Conservation (phyloP, 495 filamentous ascomycete species). For the Podospora fimiseda region DNA sequence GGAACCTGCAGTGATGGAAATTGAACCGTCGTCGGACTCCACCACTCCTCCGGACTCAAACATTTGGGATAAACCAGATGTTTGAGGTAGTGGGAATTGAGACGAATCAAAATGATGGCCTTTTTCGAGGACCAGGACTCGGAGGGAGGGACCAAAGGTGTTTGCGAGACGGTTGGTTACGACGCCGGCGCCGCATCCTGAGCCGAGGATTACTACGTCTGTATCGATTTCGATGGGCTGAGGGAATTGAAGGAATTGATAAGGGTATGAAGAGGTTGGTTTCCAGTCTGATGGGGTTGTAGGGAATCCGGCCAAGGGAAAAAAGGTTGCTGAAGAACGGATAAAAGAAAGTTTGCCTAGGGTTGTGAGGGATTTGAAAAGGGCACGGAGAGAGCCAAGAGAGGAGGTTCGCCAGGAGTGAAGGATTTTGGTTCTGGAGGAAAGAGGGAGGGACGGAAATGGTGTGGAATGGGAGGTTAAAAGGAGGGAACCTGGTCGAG, state of each 20-base stretch:
- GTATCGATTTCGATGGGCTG: constrained; percentile 50
- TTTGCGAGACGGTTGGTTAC: constrained; percentile 74
- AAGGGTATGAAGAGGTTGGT: constrained; percentile 41
- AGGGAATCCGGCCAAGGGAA: constrained; percentile 55
- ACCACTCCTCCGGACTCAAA: constrained; percentile 54
- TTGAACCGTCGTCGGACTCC: constrained; percentile 56
- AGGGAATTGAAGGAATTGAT: constrained; percentile 46
- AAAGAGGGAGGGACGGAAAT: constrained; percentile 55
- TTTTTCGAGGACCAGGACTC: constrained; percentile 79
- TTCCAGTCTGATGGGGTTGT: constrained; percentile 55
- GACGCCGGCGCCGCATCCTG: constrained; percentile 82
- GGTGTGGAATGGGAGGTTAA: constrained; percentile 59
- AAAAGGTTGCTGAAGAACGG: constrained; percentile 51
- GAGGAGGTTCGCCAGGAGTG: constrained; percentile 53
- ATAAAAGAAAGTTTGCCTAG: constrained; percentile 56
- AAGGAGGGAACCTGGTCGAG: constrained; percentile 59
- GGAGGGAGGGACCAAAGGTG: constrained; percentile 46
- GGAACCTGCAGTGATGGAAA: constrained; percentile 59
- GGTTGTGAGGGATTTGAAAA: constrained; percentile 50
- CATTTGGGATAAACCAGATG: constrained; percentile 59
- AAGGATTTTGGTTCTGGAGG: constrained; percentile 55
- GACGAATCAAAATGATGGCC: constrained; percentile 37
- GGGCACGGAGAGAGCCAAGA: constrained; percentile 48
- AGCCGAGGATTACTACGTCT: constrained; percentile 81
- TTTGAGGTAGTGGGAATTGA: constrained; percentile 59